Evolutionary conservation across 2,329 filamentous ascomycete genomes (phyloP), one percentile per base, ranked within the genome.

Genomic region (Colletotrichum cordylinicola): DNA sequence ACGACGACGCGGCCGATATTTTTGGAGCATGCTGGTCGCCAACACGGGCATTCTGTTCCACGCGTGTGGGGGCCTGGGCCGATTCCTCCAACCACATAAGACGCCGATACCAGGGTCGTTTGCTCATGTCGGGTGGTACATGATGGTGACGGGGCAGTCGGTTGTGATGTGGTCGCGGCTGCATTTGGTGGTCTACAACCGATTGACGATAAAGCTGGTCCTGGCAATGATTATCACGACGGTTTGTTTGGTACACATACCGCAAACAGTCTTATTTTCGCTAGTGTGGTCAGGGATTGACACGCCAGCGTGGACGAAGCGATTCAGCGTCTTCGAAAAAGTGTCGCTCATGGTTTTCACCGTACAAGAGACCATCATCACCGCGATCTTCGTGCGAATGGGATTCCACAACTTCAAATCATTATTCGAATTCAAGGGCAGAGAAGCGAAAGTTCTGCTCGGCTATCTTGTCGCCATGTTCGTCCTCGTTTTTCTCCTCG

Each of bases 271-370:
- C 2, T 79, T 91, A 10, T 89, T 89, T 9, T 89, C 87, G 60
- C 87, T 84, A 21, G 84, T 88, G 1, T 90, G 89, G 77, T 83
- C 84, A 1, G 81, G 85, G 7, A 73, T 75, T 61, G 80, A 82
- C 3, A 77, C 79, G 2, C 81, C 83, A 79, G 39, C 72, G 8
- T 70, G 75, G 64, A 43, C 60, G 4, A 27, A 75, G 27, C 70
- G 60, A 35, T 90, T 89, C 76, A 85, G 85, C 15, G 79, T 88
- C 67, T 82, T 89, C 83, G 90, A 91, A 78, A 88, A 88, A 79
- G 85, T 91, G 21, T 89, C 91, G 77, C 88, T 91, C 80, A 89
- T 88, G 9, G 83, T 88, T 5, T 91, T 91, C 79, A 90, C 88
- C 78, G 69, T 91, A 15, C 90, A 91, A 78, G 90, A 91, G 72